A percentile compares a stretch with the other conserved stretches of the same genome.
Conservation (phyloP, 345 rosid genomes). For the Eucalyptus tenuipes region DNA sequence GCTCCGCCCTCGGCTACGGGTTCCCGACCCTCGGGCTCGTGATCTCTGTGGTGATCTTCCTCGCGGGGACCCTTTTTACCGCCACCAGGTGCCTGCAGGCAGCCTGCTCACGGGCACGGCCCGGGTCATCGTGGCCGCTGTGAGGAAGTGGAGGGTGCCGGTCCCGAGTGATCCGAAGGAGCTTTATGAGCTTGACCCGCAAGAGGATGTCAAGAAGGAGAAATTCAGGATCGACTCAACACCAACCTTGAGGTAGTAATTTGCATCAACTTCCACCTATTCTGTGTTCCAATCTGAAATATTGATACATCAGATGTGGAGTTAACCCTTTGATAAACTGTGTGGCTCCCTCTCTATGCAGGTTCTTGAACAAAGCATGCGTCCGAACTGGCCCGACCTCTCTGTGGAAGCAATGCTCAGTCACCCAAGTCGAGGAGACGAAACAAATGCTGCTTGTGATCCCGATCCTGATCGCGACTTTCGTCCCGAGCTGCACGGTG, state of each 20-base stretch:
- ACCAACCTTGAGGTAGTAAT: neutral
- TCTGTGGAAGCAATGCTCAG: constrained; percentile 59
- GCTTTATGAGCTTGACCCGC: constrained; percentile 44
- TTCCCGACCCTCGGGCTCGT: constrained; percentile 66
- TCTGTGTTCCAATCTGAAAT: neutral
- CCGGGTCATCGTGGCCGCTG: constrained; percentile 57
- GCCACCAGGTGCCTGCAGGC: constrained; percentile 58
- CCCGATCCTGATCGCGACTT: constrained; percentile 54
- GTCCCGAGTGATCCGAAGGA: constrained; percentile 29
- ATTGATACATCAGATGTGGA: too few relatives aligned
- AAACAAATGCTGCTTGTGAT: constrained; percentile 88
- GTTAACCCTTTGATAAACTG: neutral
- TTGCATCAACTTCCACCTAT: neutral
- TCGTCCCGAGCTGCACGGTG: constrained; percentile 71
- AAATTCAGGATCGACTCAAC: neutral
- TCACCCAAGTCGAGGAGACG: constrained; percentile 90
- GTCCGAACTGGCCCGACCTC: constrained; percentile 34
- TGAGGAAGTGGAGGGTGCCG: constrained; percentile 35
- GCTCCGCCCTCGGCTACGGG: constrained; percentile 68
- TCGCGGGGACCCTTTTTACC: constrained; percentile 59
- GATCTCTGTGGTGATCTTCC: constrained; percentile 39
- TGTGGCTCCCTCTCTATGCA: neutral
- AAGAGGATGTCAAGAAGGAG: constrained; percentile 29
- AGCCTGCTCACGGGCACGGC: constrained; percentile 78
- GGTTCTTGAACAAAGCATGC: constrained; percentile 64